These are phyloP conservation scores for Sordaria brevicollis DNA, from an alignment of 495 filamentous ascomycete genomes.

Conservation along the genomic window DNA sequence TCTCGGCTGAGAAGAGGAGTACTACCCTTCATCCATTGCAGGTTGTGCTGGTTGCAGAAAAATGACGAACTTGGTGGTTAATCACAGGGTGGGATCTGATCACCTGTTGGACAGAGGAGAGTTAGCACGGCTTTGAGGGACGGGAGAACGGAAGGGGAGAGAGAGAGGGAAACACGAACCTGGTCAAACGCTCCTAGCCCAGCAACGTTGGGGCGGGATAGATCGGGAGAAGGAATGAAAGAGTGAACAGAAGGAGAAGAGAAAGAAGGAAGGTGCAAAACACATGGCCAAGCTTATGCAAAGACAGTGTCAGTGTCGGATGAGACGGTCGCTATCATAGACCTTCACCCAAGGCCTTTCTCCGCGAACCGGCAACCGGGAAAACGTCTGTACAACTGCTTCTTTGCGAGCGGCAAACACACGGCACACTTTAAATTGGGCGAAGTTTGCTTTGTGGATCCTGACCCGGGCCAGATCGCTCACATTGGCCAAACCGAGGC, in stretches of 20 bases:
- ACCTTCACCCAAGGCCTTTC: constrained; percentile 10
- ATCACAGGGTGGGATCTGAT: neutral
- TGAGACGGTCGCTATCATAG: constrained; percentile 1
- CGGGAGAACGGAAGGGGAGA: too few species aligned
- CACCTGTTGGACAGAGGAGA: too few species aligned
- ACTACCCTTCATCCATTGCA: constrained; percentile 21
- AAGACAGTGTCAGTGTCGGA: neutral
- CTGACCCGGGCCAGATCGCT: constrained; percentile 11
- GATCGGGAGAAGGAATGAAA: neutral
- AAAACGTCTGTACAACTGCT: constrained; percentile 13
- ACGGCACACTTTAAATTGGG: constrained; percentile 20
- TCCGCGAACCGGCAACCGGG: constrained; percentile 9
- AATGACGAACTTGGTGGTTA: neutral
- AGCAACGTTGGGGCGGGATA: too few species aligned
- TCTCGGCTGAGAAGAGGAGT: neutral
- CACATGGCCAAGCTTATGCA: neutral
- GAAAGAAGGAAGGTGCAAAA: neutral
- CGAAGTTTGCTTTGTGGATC: constrained; percentile 21
- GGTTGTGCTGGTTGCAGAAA: neutral
- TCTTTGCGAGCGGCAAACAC: constrained; percentile 17
- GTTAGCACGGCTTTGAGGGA: too few species aligned
- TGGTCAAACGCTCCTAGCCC: too few species aligned
- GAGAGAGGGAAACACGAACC: too few species aligned
- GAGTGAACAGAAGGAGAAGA: neutral
- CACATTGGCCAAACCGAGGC: constrained; percentile 21